A percentile compares a stretch with the other conserved stretches of the same genome.
Conservation (phyloP, 768 basidiomycete genomes). For the Ramaria rubella region DNA sequence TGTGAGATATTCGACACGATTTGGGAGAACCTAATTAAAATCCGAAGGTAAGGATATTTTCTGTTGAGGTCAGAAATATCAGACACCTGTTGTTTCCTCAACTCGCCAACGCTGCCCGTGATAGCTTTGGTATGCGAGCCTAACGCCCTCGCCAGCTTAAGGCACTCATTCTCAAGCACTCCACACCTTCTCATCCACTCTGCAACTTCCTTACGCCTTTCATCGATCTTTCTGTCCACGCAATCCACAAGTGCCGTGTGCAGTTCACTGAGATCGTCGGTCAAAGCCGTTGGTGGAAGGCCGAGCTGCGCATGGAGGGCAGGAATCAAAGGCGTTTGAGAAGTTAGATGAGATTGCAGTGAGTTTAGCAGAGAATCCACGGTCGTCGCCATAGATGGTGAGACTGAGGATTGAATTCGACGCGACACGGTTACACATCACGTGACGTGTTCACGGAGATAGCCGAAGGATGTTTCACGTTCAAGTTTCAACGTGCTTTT, state of each 20-base stretch:
- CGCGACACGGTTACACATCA: background rate
- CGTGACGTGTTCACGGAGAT: background rate
- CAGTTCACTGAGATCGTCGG: conserved; percentile 70
- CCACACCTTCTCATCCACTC: conserved; percentile 61
- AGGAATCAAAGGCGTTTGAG: conserved; percentile 77
- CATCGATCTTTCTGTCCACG: conserved; percentile 67
- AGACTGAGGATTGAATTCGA: background rate
- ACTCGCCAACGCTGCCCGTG: conserved; percentile 57
- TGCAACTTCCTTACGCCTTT: conserved; percentile 70
- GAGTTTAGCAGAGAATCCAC: conserved; percentile 54
- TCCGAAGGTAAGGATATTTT: background rate
- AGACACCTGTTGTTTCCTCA: conserved; percentile 55
- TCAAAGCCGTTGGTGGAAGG: conserved; percentile 68
- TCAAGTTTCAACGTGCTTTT: too few species aligned
- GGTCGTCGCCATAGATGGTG: conserved; percentile 5
- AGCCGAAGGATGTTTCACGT: too few species aligned
- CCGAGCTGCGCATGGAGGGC: conserved; percentile 80
- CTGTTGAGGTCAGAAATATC: background rate
- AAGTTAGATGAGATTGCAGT: conserved; percentile 68
- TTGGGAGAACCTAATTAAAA: conserved; percentile 46
- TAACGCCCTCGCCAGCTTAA: conserved; percentile 59
- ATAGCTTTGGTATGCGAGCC: conserved; percentile 66
- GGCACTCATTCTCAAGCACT: conserved; percentile 54
- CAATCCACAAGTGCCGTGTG: conserved; percentile 70
- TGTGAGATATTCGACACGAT: conserved; percentile 58